Percentiles rank a stretch among this genome's conserved stretches.
phyloP scores from a whole-genome alignment of 164 flowering plant genomes.

The Stephania japonica region DNA sequence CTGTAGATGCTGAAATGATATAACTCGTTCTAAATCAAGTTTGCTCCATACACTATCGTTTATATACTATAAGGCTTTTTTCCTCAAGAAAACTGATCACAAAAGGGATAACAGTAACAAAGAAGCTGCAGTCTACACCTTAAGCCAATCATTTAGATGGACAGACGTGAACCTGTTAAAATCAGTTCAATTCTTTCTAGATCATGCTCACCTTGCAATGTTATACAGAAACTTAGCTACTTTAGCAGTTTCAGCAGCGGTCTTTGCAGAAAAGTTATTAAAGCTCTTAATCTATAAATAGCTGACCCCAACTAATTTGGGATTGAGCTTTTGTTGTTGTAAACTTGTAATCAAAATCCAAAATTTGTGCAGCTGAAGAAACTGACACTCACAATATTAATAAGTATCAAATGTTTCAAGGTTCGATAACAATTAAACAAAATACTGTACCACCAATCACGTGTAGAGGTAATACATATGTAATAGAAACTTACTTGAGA shows the following conservation, averaged over 20 bases:
- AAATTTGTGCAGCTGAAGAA: neutral
- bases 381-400: neutral
- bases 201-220: neutral
- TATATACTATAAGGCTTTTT: too few species aligned
- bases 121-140: too few species aligned
- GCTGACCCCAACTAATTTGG: too few species aligned
- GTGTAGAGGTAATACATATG: neutral
- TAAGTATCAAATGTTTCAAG: neutral
- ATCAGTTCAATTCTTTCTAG: neutral
- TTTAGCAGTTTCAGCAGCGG: neutral
- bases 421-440: neutral
- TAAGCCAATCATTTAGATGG: neutral
- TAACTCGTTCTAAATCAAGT: neutral
- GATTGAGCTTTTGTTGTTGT: too few species aligned
- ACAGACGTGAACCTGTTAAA: neutral
- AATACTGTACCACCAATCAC: neutral
- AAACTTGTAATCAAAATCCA: neutral
- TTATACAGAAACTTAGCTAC: neutral
- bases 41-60: neutral
- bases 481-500: constrained; percentile 51
- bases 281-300: neutral
- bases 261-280: neutral
- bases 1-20: too few species aligned
- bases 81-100: too few species aligned
- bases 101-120: too few species aligned